A percentile compares a stretch with the other conserved stretches of the same genome.
These are phyloP conservation scores for Aspergillus thermomutatus DNA, from an alignment of 2,329 filamentous ascomycete genomes.

Conservation along the genomic window DNA sequence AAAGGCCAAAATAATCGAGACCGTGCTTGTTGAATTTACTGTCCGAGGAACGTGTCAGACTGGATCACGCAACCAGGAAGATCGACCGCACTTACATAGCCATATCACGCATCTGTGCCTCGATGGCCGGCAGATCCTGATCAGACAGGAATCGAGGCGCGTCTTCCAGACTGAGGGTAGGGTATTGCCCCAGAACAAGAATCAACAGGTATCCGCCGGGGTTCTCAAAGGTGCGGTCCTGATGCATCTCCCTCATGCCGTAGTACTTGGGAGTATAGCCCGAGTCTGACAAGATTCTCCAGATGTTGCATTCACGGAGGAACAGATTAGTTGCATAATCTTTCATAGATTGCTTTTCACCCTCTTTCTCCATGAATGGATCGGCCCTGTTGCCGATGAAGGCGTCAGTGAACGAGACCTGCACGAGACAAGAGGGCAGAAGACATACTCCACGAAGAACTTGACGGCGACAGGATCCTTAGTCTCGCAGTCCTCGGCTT, in stretches of 20 bases:
- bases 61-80: neutral
- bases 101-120: neutral
- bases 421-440: neutral
- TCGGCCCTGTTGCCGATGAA: neutral
- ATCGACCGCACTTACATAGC: neutral
- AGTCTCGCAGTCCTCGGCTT: neutral
- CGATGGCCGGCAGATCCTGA: neutral
- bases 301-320: neutral
- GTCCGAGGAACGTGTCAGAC: neutral
- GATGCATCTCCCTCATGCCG: neutral
- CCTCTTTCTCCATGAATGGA: neutral
- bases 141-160: neutral
- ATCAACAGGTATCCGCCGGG: neutral
- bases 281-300: neutral
- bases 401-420: neutral
- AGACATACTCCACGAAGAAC: neutral
- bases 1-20: neutral
- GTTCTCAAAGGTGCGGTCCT: neutral
- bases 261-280: neutral
- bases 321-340: neutral
- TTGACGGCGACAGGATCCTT: neutral
- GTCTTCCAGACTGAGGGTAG: neutral
- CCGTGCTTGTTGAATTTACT: neutral
- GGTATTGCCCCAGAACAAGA: neutral
- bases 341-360: neutral